A percentile compares a stretch with the other conserved stretches of the same genome.
Conservation (phyloP, 805 yeast species). For the Cyberlindnera nakhonratchasimensis region DNA sequence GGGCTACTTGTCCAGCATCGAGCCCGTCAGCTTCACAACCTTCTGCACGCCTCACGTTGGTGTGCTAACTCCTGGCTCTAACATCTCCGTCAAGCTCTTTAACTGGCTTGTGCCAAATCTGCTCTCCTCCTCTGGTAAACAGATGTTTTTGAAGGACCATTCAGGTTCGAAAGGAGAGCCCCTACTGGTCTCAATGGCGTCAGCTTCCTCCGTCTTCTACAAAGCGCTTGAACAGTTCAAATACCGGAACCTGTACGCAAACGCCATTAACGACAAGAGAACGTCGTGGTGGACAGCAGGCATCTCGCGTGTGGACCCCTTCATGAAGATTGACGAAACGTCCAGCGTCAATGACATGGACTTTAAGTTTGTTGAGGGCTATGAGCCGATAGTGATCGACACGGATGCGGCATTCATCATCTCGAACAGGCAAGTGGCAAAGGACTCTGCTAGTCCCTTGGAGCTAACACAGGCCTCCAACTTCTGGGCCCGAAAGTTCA, state of each 20-base stretch:
- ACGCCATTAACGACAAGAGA: constrained; percentile 74
- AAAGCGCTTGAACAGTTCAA: constrained; percentile 53
- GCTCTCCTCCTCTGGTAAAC: constrained; percentile 70
- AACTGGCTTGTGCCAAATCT: constrained; percentile 62
- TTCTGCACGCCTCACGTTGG: constrained; percentile 74
- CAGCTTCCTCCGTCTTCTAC: constrained; percentile 55
- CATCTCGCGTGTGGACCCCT: constrained; percentile 60
- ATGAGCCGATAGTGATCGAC: constrained; percentile 57
- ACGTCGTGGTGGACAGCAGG: constrained; percentile 84
- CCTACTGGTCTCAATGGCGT: constrained; percentile 62
- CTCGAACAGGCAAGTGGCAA: constrained; percentile 21
- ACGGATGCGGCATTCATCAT: constrained; percentile 40
- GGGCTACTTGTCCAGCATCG: constrained; percentile 48
- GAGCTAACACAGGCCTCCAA: constrained; percentile 17
- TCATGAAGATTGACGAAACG: constrained; percentile 38
- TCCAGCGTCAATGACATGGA: constrained; percentile 41
- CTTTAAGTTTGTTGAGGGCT: constrained; percentile 46
- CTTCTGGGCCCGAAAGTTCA: constrained; percentile 38
- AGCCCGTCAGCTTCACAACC: constrained; percentile 56
- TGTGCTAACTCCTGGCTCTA: constrained; percentile 54
- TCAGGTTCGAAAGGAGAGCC: constrained; percentile 38
- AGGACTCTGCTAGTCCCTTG: constrained; percentile 4
- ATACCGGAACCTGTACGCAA: constrained; percentile 61
- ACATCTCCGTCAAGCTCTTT: constrained; percentile 49
- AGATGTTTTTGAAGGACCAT: constrained; percentile 61